These are phyloP conservation scores for Phlegmacium glaucopus DNA, from an alignment of 768 basidiomycete species.

Conservation along the genomic window DNA sequence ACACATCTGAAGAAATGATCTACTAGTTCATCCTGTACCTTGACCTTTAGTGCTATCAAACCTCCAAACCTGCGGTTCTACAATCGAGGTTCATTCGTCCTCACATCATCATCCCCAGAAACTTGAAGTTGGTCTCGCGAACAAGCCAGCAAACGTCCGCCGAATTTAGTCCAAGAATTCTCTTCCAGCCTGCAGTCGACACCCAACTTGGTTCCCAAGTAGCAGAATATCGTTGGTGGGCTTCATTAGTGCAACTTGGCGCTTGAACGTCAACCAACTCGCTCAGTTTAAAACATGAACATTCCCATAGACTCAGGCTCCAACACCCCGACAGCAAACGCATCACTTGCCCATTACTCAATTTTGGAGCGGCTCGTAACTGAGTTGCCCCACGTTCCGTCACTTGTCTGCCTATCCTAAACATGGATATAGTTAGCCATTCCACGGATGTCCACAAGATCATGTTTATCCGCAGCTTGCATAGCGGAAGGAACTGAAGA, in stretches of 20 bases:
- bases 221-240: conserved; percentile 23
- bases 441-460: conserved; percentile 29
- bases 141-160: conserved; percentile 29
- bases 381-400: conserved; percentile 25
- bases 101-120: conserved; percentile 29
- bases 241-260: conserved; percentile 16
- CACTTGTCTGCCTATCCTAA: conserved; percentile 25
- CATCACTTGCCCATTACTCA: conserved; percentile 33
- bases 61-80: conserved; percentile 27
- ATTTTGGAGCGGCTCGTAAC: conserved; percentile 32
- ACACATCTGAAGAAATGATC: conserved; percentile 26
- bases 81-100: conserved; percentile 25
- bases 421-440: conserved; percentile 36
- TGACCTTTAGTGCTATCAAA: conserved; percentile 14
- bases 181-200: conserved; percentile 27
- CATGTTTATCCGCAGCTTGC: conserved; percentile 29
- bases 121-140: conserved; percentile 33
- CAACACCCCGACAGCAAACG: conserved; percentile 33
- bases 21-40: conserved; percentile 18
- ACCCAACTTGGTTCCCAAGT: conserved; percentile 34
- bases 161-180: conserved; percentile 26
- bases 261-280: conserved; percentile 19
- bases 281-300: conserved; percentile 24
- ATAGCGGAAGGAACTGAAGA: conserved; percentile 39
- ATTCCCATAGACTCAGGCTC: conserved; percentile 35